These are phyloP conservation scores for Alopecurus myosuroides DNA, from an alignment of 176 grass and related monocot genomes.

Conservation along the genomic window DNA sequence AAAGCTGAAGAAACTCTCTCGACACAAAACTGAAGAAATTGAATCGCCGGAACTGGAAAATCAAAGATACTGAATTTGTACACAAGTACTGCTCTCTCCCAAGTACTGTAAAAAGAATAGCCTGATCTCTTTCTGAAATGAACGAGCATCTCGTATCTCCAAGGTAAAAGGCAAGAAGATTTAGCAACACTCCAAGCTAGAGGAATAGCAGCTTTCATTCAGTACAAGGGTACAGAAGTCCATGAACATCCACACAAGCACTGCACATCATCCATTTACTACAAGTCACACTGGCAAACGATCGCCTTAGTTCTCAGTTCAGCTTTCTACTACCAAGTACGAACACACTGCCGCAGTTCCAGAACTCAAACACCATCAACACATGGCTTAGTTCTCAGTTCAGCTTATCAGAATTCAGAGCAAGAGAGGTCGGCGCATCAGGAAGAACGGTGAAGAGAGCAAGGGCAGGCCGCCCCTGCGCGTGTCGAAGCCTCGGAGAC, in stretches of 20 bases:
- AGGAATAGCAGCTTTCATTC: not conserved
- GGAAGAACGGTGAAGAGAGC: slow-evolving; percentile 42
- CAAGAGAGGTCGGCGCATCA: slow-evolving; percentile 12
- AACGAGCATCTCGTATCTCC: too few relatives aligned
- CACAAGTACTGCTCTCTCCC: too few relatives aligned
- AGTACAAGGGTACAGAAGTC: not conserved
- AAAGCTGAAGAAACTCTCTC: too few relatives aligned
- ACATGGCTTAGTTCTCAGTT: too few relatives aligned
- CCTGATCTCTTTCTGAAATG: too few relatives aligned
- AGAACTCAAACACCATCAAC: not conserved
- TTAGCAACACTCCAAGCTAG: too few relatives aligned
- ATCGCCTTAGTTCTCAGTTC: not conserved
- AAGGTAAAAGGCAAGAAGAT: too few relatives aligned
- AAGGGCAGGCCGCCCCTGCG: not conserved
- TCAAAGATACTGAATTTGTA: too few relatives aligned
- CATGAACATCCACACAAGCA: not conserved
- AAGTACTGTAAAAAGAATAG: too few relatives aligned
- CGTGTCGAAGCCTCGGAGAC: slow-evolving; percentile 42
- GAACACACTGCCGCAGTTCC: not conserved
- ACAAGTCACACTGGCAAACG: not conserved
- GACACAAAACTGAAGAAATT: too few relatives aligned
- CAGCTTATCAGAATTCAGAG: not conserved
- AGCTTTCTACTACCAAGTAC: not conserved
- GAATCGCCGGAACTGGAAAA: too few relatives aligned
- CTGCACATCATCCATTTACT: not conserved